Base-by-base conservation (phyloP, 208 protist genomes). In the Leishmania arabica region DNA sequence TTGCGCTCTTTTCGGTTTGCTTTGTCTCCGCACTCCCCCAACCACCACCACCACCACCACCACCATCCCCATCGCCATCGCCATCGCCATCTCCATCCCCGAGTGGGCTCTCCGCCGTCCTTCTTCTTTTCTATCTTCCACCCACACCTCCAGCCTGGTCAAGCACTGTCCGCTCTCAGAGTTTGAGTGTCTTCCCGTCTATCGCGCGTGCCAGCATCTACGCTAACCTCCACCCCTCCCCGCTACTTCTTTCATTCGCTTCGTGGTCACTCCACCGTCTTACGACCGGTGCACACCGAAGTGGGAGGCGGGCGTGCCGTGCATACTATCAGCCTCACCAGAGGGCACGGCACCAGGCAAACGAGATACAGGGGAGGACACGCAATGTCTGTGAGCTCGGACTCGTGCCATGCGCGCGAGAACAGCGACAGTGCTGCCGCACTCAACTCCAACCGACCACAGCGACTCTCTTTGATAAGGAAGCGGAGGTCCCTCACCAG, bases 381-480 rank as follows among this genome's bases (percentile, higher is more conserved):
- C 34, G 1, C 72, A 40, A 83, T 83, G 79, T 19, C 68, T 0
- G 56, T 64, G 9, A 76, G 17, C 42, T 54, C 56, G 1, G 77
- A 54, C 24, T 74, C 75, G 19, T 70, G 76, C 5, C 76, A 60
- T 21, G 21, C 45, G 21, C 78, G 76, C 49, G 56, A 56, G 27
- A n/a, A 70, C 45, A 77, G 69, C 70, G 75, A 77, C 47, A 54
- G 70, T 65, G 47, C 47, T 15, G 66, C 19, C 31, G n/a, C 74
- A 3, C 76, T 84, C 68, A 80, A 65, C 81, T 80, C 81, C 60
- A 84, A 84, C 76, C 27, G 60, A 45, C 81, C 81, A 1, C 75
- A 77, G n/a, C 47, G 54, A 42, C 81, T 77, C 34, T 27, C 66
- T 11, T 8, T 53, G 3, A 13, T 47, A 24, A 78, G 56, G 27